Percentiles rank a stretch among this genome's conserved stretches.
Conservation (phyloP, 2,329 filamentous ascomycete genomes). For the Alternaria brassicicola region DNA sequence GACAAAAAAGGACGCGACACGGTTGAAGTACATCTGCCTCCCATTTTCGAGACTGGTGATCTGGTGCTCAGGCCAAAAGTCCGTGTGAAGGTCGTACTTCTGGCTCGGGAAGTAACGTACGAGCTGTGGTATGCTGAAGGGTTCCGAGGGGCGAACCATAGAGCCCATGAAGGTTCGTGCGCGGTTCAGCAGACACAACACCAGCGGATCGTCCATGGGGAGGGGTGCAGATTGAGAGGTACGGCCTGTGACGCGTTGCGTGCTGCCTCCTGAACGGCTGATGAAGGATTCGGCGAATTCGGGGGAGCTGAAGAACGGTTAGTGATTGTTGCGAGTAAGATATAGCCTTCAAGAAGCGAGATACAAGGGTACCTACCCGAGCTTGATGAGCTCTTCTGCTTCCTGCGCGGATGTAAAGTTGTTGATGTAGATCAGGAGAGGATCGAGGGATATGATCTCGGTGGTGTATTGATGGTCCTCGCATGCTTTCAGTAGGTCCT, state of each 20-base stretch:
- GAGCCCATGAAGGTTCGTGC: constrained; percentile 34
- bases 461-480: constrained; percentile 30
- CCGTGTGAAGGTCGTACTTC: constrained; percentile 35
- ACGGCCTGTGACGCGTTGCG: constrained; percentile 26
- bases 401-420: constrained; percentile 33
- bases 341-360: not conserved
- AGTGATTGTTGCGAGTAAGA: not conserved
- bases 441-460: constrained; percentile 35
- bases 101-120: constrained; percentile 31
- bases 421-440: constrained; percentile 38
- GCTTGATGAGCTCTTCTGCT: constrained; percentile 27
- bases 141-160: constrained; percentile 27
- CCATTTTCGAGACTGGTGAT: constrained; percentile 18
- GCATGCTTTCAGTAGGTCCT: constrained; percentile 17
- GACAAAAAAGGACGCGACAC: constrained; percentile 33
- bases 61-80: constrained; percentile 34
- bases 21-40: constrained; percentile 23
- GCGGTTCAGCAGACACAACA: constrained; percentile 31
- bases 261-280: constrained; percentile 19
- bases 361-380: constrained; percentile 16
- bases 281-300: constrained; percentile 35
- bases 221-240: constrained; percentile 35
- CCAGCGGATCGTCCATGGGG: constrained; percentile 21
- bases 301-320: constrained; percentile 12
- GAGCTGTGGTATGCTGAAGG: constrained; percentile 32